These are phyloP conservation scores for Hypsizygus marmoreus DNA, from an alignment of 768 basidiomycete genomes.

Conservation along the genomic window DNA sequence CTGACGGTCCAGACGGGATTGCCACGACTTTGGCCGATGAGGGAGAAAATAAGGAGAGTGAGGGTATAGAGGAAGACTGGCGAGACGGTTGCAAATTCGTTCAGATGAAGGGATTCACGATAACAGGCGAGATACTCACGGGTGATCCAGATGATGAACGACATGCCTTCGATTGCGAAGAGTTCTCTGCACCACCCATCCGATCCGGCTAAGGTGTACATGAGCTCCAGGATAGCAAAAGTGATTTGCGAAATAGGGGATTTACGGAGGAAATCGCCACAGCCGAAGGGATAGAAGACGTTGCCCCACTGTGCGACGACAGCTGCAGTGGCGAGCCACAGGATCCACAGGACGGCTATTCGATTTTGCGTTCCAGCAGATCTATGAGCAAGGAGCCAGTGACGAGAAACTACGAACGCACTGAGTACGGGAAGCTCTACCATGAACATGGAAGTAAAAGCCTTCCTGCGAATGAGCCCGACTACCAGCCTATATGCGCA, in stretches of 20 bases:
- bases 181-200: constrained; percentile 15
- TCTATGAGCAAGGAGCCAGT: too few species aligned
- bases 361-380: too few species aligned
- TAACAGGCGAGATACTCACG: constrained; percentile 6
- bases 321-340: constrained; percentile 13
- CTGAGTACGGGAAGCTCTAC: constrained; percentile 14
- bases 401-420: constrained; percentile 1
- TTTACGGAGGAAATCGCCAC: background rate
- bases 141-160: constrained; percentile 15
- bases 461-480: constrained; percentile 11
- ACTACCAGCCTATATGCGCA: constrained; percentile 10
- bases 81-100: background rate
- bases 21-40: constrained; percentile 14
- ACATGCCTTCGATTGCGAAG: constrained; percentile 12
- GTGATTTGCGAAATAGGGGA: background rate
- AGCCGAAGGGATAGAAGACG: constrained; percentile 12
- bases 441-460: constrained; percentile 13
- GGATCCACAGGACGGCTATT: constrained; percentile 13
- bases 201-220: background rate
- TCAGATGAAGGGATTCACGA: background rate
- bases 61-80: constrained; percentile 15
- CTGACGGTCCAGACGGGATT: constrained; percentile 11
- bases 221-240: background rate
- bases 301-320: constrained; percentile 9
- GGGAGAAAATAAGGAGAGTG: constrained; percentile 10